Percentiles rank a stretch among this genome's conserved stretches.
Evolutionary conservation across 352 stramenopile genomes (phyloP).

Genomic region (Thraustotheca clavata): DNA sequence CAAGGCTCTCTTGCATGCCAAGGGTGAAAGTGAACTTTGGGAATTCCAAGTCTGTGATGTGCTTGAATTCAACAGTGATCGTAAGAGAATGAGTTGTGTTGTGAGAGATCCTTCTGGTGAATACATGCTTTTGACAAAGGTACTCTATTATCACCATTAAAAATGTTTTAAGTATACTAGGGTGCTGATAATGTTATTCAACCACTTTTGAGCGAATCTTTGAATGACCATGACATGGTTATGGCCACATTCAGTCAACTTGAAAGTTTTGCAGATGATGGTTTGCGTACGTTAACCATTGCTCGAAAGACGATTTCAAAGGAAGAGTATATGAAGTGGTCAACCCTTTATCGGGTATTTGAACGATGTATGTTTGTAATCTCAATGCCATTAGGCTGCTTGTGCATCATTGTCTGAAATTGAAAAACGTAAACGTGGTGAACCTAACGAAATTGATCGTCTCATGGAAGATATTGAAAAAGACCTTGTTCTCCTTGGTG

Average conservation of each 20-base stretch:
- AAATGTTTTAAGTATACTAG: no score
- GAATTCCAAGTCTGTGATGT: slow-evolving; percentile 85
- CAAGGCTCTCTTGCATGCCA: slow-evolving; percentile 26
- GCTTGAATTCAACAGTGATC: slow-evolving; percentile 92
- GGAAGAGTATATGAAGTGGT: slow-evolving; percentile 14
- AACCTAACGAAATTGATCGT: slow-evolving; percentile 69
- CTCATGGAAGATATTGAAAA: slow-evolving; percentile 85
- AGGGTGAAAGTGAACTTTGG: slow-evolving; percentile 26
- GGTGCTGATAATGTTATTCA: slow-evolving; percentile 88
- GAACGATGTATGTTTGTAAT: slow-evolving; percentile 1
- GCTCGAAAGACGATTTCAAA: slow-evolving; percentile 20
- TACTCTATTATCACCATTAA: no score
- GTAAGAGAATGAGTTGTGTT: slow-evolving; percentile 94
- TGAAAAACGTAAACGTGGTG: slow-evolving; percentile 55
- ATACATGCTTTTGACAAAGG: slow-evolving; percentile 68
- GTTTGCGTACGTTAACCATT: slow-evolving; percentile 86
- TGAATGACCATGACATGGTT: slow-evolving; percentile 22
- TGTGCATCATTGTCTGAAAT: slow-evolving; percentile 84
- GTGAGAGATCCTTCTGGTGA: slow-evolving; percentile 41
- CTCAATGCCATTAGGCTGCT: slow-evolving; percentile 43
- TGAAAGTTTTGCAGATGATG: slow-evolving; percentile 82
- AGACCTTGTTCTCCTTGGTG: slow-evolving; percentile 79
- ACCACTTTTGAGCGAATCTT: slow-evolving; percentile 39
- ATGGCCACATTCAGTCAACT: slow-evolving; percentile 74
- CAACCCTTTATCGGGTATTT: no score